These are phyloP conservation scores for Pyrus communis DNA, from an alignment of 306 rosid genomes.

Conservation along the genomic window DNA sequence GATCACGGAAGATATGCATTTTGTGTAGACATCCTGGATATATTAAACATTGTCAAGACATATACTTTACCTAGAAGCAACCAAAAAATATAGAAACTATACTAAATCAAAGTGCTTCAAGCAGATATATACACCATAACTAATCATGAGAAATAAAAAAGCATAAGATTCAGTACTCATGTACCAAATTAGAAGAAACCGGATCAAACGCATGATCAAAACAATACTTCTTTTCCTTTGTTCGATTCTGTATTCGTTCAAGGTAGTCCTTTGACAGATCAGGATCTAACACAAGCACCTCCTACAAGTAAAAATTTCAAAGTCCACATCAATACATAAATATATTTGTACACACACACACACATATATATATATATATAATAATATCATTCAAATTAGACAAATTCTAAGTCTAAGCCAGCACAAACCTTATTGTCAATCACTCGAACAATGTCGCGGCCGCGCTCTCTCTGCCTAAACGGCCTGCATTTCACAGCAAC, in stretches of 20 bases:
- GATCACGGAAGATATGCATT: conserved; percentile 41
- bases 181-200: conserved; percentile 37
- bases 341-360: too few relatives aligned
- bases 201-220: conserved; percentile 59
- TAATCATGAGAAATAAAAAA: neutral
- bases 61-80: neutral
- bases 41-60: neutral
- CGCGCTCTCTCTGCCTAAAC: conserved; percentile 31
- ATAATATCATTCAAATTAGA: too few relatives aligned
- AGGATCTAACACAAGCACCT: conserved; percentile 52
- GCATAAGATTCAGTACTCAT: neutral
- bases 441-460: conserved; percentile 53
- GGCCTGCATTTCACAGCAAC: conserved; percentile 64
- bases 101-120: neutral
- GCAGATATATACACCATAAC: neutral
- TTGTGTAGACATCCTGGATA: conserved; percentile 45
- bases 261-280: conserved; percentile 52
- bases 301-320: conserved; percentile 23
- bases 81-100: neutral
- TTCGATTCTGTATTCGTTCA: conserved; percentile 54
- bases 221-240: conserved; percentile 46
- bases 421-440: conserved; percentile 40
- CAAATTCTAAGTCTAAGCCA: neutral
- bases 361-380: too few relatives aligned
- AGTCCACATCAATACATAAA: neutral